Evolutionary conservation across 257 asterid species (phyloP).

Genomic region (Nicotiana tomentosiformis): DNA sequence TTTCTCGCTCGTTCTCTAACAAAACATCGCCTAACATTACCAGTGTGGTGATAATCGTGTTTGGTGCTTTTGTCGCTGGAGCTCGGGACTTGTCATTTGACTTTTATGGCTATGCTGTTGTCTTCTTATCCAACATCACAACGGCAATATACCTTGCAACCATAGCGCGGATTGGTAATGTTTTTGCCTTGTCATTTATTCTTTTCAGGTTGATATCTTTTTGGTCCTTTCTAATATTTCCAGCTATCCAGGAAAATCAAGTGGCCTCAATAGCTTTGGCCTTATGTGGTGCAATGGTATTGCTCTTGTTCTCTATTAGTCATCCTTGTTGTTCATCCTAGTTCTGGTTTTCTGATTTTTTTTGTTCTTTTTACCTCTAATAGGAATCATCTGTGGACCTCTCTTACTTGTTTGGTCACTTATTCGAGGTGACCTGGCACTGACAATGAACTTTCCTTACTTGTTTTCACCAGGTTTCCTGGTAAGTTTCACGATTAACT

Average conservation of each 20-base stretch:
- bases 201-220: slow-evolving; percentile 16
- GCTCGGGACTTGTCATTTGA: slow-evolving; percentile 85
- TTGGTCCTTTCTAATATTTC: slow-evolving; percentile 19
- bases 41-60: slow-evolving; percentile 77
- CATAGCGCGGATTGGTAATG: slow-evolving; percentile 77
- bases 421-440: slow-evolving; percentile 72
- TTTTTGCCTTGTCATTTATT: slow-evolving; percentile 19
- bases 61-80: slow-evolving; percentile 93
- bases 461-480: slow-evolving; percentile 77
- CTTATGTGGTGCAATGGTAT: slow-evolving; percentile 98
- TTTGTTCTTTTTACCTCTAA: not conserved
- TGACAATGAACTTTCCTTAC: slow-evolving; percentile 62
- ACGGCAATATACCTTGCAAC: slow-evolving; percentile 88
- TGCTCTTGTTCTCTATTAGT: slow-evolving; percentile 15
- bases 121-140: slow-evolving; percentile 68
- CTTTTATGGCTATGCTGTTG: slow-evolving; percentile 60
- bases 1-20: slow-evolving; percentile 20
- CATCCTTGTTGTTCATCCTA: not conserved
- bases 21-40: slow-evolving; percentile 26
- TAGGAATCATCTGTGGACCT: slow-evolving; percentile 68
- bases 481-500: slow-evolving; percentile 38
- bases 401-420: slow-evolving; percentile 68
- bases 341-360: not conserved
- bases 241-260: slow-evolving; percentile 64
- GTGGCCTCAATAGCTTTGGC: slow-evolving; percentile 91